phyloP scores from a whole-genome alignment of 148 eudicot genomes.

The Polygonum aviculare region DNA sequence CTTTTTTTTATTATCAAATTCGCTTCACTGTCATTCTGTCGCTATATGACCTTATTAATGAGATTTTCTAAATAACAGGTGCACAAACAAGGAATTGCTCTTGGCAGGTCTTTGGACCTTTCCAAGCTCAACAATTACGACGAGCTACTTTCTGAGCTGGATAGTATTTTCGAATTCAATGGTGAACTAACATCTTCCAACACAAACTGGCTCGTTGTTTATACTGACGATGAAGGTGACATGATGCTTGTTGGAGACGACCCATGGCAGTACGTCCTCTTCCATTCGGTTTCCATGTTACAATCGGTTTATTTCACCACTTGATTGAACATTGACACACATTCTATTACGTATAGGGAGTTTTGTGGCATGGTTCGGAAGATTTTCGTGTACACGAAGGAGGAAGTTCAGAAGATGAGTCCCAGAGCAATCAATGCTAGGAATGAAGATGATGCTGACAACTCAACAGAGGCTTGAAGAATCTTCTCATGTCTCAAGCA shows the following conservation, averaged over 20 bases:
- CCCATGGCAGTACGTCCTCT: slow-evolving; percentile 70
- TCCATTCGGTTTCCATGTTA: neutral
- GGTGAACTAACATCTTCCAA: slow-evolving; percentile 62
- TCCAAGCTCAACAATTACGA: slow-evolving; percentile 70
- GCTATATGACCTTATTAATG: neutral
- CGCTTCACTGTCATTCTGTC: neutral
- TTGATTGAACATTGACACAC: neutral
- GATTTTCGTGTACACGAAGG: slow-evolving; percentile 77
- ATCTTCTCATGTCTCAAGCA: neutral
- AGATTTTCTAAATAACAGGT: slow-evolving; percentile 38
- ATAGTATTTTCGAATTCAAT: slow-evolving; percentile 61
- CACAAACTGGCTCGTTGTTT: slow-evolving; percentile 81
- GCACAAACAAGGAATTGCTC: slow-evolving; percentile 90
- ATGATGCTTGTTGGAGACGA: slow-evolving; percentile 99
- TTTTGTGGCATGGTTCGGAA: slow-evolving; percentile 88
- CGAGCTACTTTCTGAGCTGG: slow-evolving; percentile 72
- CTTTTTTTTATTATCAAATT: neutral
- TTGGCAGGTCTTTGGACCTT: slow-evolving; percentile 92
- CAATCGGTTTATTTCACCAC: neutral
- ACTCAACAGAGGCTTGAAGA: slow-evolving; percentile 18
- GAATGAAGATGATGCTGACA: slow-evolving; percentile 46
- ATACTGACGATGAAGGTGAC: slow-evolving; percentile 94
- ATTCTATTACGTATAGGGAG: slow-evolving; percentile 43
- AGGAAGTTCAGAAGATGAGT: slow-evolving; percentile 82
- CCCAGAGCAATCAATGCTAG: slow-evolving; percentile 43